Conservation (phyloP, 2,329 filamentous ascomycete genomes). For the Colletotrichum filicis region DNA sequence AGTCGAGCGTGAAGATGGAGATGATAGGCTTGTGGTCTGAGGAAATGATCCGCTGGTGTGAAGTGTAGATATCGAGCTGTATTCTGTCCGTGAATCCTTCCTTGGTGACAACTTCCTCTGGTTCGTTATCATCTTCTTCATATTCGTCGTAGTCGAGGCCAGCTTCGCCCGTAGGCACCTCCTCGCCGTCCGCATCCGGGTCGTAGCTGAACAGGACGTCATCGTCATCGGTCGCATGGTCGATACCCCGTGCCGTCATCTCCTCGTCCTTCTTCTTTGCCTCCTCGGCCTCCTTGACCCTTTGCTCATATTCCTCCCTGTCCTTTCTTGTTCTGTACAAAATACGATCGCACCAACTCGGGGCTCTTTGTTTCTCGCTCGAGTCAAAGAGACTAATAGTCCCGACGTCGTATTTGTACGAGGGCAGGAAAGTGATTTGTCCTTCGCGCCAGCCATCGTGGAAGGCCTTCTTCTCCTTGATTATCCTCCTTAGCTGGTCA, state of each 20-base stretch:
- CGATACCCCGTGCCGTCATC: conserved; percentile 84
- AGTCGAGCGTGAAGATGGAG: conserved; percentile 84
- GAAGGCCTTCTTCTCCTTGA: conserved; percentile 81
- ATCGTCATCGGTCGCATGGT: conserved; percentile 79
- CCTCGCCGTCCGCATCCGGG: conserved; percentile 77
- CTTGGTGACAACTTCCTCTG: conserved; percentile 64
- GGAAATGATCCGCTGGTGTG: conserved; percentile 88
- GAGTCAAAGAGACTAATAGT: conserved; percentile 93
- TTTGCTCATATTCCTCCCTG: conserved; percentile 72
- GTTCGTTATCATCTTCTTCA: conserved; percentile 56
- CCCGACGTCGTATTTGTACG: conserved; percentile 98
- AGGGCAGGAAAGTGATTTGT: conserved; percentile 86
- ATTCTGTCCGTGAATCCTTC: conserved; percentile 68
- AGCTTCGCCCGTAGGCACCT: conserved; percentile 47
- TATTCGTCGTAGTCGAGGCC: conserved; percentile 72
- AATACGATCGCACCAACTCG: conserved; percentile 97
- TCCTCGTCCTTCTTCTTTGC: conserved; percentile 82
- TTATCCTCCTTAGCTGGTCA: conserved; percentile 83
- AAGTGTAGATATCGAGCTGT: conserved; percentile 76
- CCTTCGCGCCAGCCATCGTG: conserved; percentile 95
- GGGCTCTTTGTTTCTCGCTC: conserved; percentile 91
- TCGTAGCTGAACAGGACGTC: conserved; percentile 91
- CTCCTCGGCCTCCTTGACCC: conserved; percentile 71
- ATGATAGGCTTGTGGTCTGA: conserved; percentile 96
- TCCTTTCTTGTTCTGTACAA: conserved; percentile 83